Evolutionary conservation across 257 asterid genomes (phyloP).

Genomic region (Capsicum baccatum): DNA sequence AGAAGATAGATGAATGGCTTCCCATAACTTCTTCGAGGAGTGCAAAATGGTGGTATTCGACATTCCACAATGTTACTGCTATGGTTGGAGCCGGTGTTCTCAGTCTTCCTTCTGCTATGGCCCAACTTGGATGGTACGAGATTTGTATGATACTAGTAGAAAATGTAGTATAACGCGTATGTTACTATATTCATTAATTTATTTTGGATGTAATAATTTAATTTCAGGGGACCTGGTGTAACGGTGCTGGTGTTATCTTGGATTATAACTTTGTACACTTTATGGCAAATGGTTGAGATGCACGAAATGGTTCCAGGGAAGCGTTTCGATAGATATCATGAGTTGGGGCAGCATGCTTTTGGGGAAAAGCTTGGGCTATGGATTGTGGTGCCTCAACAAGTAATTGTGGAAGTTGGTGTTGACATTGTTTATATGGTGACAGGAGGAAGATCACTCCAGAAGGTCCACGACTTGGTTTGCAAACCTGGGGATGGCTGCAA

Average conservation of each 20-base stretch:
- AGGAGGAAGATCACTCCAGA: conserved; percentile 50
- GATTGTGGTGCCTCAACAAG: conserved; percentile 59
- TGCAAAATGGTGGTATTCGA: conserved; percentile 59
- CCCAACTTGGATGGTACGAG: conserved; percentile 48
- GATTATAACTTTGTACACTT: conserved; percentile 50
- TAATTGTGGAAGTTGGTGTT: conserved; percentile 45
- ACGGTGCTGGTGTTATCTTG: conserved; percentile 46
- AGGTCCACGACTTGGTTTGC: conserved; percentile 48
- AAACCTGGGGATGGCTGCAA: conserved; percentile 27
- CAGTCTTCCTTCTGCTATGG: conserved; percentile 52
- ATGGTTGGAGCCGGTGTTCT: conserved; percentile 59
- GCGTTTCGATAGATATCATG: conserved; percentile 63
- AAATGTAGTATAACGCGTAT: neutral
- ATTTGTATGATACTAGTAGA: neutral
- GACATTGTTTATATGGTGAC: conserved; percentile 64
- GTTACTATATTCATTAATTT: neutral
- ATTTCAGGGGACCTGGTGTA: conserved; percentile 55
- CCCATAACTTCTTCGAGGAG: conserved; percentile 48
- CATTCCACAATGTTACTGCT: conserved; percentile 58
- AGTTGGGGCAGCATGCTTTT: conserved; percentile 63
- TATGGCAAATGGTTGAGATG: conserved; percentile 69
- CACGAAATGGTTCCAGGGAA: conserved; percentile 56
- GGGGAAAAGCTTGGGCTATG: conserved; percentile 57
- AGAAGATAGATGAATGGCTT: conserved; percentile 54
- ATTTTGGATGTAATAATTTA: neutral